Conservation (phyloP, 768 basidiomycete genomes). For the Auriscalpium microsporum region DNA sequence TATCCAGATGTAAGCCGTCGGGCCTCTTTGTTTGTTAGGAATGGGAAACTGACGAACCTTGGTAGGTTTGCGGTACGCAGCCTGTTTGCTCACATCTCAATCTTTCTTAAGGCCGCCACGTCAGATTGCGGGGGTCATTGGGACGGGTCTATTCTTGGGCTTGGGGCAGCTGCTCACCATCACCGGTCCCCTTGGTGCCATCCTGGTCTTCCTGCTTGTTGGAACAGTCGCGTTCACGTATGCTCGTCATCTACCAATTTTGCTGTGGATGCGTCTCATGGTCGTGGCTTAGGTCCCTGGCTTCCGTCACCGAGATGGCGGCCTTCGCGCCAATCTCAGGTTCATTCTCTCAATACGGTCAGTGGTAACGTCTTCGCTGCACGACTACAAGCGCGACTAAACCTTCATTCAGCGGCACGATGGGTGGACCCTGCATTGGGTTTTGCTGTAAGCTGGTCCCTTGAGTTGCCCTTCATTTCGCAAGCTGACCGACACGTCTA, state of each 20-base stretch:
- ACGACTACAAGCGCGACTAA: background rate
- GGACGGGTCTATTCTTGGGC: conserved; percentile 25
- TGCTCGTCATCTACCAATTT: background rate
- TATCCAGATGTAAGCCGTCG: conserved; percentile 10
- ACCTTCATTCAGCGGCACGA: conserved; percentile 18
- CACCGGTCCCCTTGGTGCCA: conserved; percentile 22
- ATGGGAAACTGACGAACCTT: background rate
- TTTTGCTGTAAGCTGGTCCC: conserved; percentile 19
- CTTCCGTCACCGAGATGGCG: conserved; percentile 24
- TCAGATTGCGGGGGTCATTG: conserved; percentile 22
- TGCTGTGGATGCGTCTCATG: conserved; percentile 1
- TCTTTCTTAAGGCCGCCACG: background rate
- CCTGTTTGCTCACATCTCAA: background rate
- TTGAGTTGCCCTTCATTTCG: background rate
- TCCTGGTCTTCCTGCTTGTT: conserved; percentile 22
- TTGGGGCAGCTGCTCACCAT: conserved; percentile 21
- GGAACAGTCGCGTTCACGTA: conserved; percentile 23
- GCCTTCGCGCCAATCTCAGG: conserved; percentile 22
- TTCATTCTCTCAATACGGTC: conserved; percentile 22
- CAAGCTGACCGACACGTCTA: background rate
- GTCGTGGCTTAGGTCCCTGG: conserved; percentile 17
- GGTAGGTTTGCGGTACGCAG: conserved; percentile 11
- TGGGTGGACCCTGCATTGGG: conserved; percentile 26
- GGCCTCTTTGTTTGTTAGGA: background rate
- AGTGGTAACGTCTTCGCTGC: background rate